Conservation (phyloP, 257 asterid species). For the Solanum paucissectum region DNA sequence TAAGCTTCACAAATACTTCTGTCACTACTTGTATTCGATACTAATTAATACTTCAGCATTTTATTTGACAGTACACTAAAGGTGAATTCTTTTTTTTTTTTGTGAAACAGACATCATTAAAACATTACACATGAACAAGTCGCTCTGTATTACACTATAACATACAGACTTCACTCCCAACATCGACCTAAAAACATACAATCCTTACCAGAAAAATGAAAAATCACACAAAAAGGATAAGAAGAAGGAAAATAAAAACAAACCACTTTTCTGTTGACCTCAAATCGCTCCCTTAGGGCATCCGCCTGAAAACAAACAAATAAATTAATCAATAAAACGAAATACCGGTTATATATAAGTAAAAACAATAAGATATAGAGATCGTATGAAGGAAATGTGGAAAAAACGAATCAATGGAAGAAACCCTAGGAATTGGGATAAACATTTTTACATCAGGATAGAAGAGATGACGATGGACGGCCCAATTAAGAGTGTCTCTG, state of each 20-base stretch:
- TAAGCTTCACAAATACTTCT: background rate
- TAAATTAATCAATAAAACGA: background rate
- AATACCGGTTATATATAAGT: background rate
- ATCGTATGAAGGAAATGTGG: background rate
- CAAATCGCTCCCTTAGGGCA: conserved; percentile 71
- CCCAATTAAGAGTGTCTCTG: conserved; percentile 97
- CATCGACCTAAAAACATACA: background rate
- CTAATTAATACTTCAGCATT: background rate
- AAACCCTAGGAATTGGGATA: conserved; percentile 23
- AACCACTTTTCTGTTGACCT: conserved; percentile 70
- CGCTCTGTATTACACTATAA: background rate
- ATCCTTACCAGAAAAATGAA: background rate
- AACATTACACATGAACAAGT: background rate
- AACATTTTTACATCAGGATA: conserved; percentile 54
- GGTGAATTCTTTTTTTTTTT: background rate
- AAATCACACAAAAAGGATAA: background rate
- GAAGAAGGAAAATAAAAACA: background rate
- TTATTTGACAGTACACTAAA: background rate
- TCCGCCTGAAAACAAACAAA: conserved; percentile 47
- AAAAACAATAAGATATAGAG: background rate
- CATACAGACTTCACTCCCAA: background rate
- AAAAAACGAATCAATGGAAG: conserved; percentile 17
- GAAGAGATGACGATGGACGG: conserved; percentile 98
- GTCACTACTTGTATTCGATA: background rate
- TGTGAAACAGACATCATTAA: background rate